Evolutionary conservation across 805 yeast species (phyloP), one percentile per base, ranked within the genome.

Genomic region (Wickerhamiella alocasiicola): DNA sequence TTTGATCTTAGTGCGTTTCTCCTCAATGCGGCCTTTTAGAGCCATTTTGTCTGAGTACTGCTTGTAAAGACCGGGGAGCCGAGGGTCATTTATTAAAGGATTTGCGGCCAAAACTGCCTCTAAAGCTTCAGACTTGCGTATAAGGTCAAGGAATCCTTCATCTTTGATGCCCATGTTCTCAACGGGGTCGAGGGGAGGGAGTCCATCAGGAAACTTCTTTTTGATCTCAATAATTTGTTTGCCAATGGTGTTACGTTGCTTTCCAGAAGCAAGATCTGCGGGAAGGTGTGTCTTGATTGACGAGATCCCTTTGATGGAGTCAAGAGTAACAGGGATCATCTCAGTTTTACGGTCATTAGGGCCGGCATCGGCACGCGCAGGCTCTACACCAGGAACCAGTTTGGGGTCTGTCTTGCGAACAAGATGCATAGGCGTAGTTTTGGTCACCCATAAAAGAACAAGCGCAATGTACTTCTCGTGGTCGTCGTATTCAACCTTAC

Each of bases 131-230:
- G 83, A 75, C 56, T 91, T 88, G 50, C 76, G 72, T 44, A 81
- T 55, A 39, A 93, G 63, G 39, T 70, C 67, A 52, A 68, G 65
- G 65, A 93, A 91, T 15, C 81, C 82, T 4, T 71, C 72, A 55
- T 83, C 95, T 34, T 49, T 79, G 51, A 91, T 88, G 55, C 85
- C 82, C 98, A 91, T 91, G 56, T 81, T 83, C 46, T 76, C 78
- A 28, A 91, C 66, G 4, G 98, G 97, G 60, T 91, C 95, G 59
- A 91, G 69, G 33, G 76, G 56, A n/a, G 97, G 95, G 26, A 91
- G 67, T 1, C 95, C 95, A 56, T 83, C 91, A 9, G 93, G 85
- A 55, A 85, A 78, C 61, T 94, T 75, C 50, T 78, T 74, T 25
- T 75, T 71, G 46, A 85, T 84, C 59, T 91, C 96, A 39, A 67